Conservation (phyloP, 2,329 filamentous ascomycete species). For the Botryotinia narcissicola region DNA sequence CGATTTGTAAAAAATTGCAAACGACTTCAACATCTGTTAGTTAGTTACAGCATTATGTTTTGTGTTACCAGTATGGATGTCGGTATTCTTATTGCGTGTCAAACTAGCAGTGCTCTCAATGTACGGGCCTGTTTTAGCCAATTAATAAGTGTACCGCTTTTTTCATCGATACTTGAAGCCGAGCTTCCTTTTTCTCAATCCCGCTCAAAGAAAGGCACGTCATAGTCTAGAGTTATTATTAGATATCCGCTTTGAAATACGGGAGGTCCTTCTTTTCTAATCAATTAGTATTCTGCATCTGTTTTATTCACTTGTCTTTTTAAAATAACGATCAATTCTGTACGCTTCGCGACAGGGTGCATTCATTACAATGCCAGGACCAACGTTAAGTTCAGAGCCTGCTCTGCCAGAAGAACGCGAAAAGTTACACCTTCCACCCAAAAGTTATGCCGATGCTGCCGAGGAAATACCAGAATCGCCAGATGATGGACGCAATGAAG, state of each 20-base stretch:
- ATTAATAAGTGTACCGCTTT: neutral
- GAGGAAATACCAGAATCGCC: conserved; percentile 27
- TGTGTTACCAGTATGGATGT: neutral
- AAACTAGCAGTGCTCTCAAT: neutral
- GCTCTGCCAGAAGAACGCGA: conserved; percentile 37
- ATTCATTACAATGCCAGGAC: conserved; percentile 4
- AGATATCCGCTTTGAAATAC: neutral
- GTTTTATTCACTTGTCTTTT: neutral
- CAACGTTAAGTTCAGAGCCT: conserved; percentile 34
- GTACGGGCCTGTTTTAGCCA: neutral
- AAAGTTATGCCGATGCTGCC: conserved; percentile 42
- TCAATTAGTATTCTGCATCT: neutral
- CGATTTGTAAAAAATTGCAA: neutral
- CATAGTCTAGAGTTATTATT: neutral
- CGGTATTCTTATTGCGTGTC: neutral
- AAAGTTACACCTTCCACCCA: conserved; percentile 39
- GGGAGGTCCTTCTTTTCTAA: neutral
- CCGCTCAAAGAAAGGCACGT: neutral
- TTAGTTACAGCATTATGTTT: accelerated
- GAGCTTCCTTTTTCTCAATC: neutral
- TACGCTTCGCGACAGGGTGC: neutral
- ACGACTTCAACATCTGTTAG: accelerated
- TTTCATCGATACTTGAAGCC: neutral
- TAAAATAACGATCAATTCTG: neutral
- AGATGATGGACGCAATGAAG: conserved; percentile 18